Base-by-base conservation (phyloP, 306 rosid genomes). In the Lathyrus oleraceus region DNA sequence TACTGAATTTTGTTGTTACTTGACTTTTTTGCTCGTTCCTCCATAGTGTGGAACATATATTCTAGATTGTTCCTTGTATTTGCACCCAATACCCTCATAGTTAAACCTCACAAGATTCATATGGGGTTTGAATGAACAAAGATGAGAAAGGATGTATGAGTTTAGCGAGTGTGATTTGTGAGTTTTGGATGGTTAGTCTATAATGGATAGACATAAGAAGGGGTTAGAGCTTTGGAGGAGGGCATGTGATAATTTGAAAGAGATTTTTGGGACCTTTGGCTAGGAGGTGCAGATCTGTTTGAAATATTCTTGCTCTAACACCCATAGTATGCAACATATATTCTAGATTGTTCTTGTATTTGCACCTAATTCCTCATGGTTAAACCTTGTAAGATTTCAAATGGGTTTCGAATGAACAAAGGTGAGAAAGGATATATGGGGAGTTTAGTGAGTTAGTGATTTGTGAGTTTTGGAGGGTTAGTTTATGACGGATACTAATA, bases 221-320 rank as follows among this genome's bases (percentile, higher is more conserved):
- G 56, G 56, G 8, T 49, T 49, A 32, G 38, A 32, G 6, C 38
- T 16, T 21, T 6, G 8, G 1, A 44, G 16, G 56, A 17, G 56
- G 56, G 27, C 13, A 49, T 9, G 25, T 16, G 27, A 49, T 49
- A 3, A 17, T 49, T 49, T 49, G 56, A 49, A 49, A 49, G 2
- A 19, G 56, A 49, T 32, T 5, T 17, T 17, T 17, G 27, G 27
- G 23, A 27, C 27, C 56, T 49, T 17, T 19, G 38, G 56, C 13
- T 48, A 16, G 56, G 27, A 49, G 25, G 25, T 49, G 23, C 11
- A 49, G 4, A 49, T 11, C 23, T 32, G 36, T 30, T 30, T 30
- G 60, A 53, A 4, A 54, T 23, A 54, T 54, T 54, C 61, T 54
- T 54, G 61, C 61, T 54, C 61, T 23, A 54, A 1, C 15, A 53